Base-by-base conservation (phyloP, 768 basidiomycete genomes). In the Kwoniella sp. region DNA sequence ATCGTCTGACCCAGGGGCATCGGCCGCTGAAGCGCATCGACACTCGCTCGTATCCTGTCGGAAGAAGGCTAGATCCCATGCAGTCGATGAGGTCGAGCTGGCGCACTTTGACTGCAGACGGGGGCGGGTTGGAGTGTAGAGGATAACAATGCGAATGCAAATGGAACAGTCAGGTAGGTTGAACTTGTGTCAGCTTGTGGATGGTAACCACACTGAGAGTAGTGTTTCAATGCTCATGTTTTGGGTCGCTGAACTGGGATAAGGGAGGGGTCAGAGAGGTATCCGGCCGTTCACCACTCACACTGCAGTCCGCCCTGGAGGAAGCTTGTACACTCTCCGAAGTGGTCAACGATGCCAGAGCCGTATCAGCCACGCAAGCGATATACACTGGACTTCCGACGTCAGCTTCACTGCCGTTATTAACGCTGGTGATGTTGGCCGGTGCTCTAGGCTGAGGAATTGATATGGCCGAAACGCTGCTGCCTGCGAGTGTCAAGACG, bases 21-120 rank as follows among this genome's bases (percentile, higher is more conserved):
- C 61, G 15, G n/a, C 28, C 3, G 54, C 38, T 15, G 31, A 28
- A 25, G 61, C 20, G n/a, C 61, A 63, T 47, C 41, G 55, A 55
- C 61, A 63, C 55, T 63, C 52, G n/a, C 25, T 45, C 8, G 61
- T 63, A 48, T 63, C 54, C 55, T 55, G 54, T 55, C 41, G 25
- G 41, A 25, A 63, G 20, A 55, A 63, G 37, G 61, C 53, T 7
- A 63, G 25, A n/a, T 63, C 41, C 41, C 53, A 52, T 51, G 2
- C 34, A 7, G 5, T 11, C 37, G 22, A 45, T 26, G 50, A 37
- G 25, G n/a, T 26, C 9, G 53, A 48, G 41, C 41, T 45, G 41
- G 41, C 17, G 48, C 60, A 61, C 28, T 30, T 50, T 25, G 29
- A n/a, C 59, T 61, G 38, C 7, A 23, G 31, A 50, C 47, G 15